A percentile compares a stretch with the other conserved stretches of the same genome.
Conservation (phyloP, 2,329 filamentous ascomycete species). For the Aspergillus felis region DNA sequence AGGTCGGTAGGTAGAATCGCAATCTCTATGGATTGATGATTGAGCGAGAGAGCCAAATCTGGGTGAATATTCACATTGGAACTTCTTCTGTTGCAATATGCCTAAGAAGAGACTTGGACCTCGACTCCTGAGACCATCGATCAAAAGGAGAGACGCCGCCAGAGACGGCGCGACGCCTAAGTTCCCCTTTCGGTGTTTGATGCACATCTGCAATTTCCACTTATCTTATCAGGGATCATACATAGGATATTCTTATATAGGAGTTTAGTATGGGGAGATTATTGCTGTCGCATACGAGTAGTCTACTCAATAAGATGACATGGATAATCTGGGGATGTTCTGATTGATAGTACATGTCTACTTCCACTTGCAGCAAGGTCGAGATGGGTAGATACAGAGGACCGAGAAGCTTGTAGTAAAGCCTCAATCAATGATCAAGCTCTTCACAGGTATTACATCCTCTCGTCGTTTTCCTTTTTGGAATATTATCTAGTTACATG, state of each 20-base stretch:
- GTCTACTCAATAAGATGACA: background rate
- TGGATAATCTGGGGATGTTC: background rate
- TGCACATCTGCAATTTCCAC: background rate
- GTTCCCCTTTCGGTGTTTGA: background rate
- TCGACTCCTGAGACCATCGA: background rate
- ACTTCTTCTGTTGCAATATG: background rate
- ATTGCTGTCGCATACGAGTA: background rate
- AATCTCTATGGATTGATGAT: background rate
- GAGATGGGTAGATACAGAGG: too few relatives aligned
- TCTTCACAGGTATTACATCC: background rate
- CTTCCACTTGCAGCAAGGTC: too few relatives aligned
- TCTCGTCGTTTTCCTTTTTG: background rate
- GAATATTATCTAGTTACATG: too few relatives aligned
- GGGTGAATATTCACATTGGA: background rate
- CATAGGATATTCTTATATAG: background rate
- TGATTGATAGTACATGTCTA: too few relatives aligned
- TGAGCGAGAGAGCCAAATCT: background rate
- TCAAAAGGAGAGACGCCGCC: background rate
- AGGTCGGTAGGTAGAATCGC: too few relatives aligned
- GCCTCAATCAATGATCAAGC: too few relatives aligned
- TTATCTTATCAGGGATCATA: background rate
- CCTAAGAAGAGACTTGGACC: background rate
- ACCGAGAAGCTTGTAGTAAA: too few relatives aligned
- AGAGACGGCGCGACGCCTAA: background rate
- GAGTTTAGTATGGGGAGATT: background rate